Base-by-base conservation (phyloP, 2,329 filamentous ascomycete genomes). In the Samsoniella hepiali region DNA sequence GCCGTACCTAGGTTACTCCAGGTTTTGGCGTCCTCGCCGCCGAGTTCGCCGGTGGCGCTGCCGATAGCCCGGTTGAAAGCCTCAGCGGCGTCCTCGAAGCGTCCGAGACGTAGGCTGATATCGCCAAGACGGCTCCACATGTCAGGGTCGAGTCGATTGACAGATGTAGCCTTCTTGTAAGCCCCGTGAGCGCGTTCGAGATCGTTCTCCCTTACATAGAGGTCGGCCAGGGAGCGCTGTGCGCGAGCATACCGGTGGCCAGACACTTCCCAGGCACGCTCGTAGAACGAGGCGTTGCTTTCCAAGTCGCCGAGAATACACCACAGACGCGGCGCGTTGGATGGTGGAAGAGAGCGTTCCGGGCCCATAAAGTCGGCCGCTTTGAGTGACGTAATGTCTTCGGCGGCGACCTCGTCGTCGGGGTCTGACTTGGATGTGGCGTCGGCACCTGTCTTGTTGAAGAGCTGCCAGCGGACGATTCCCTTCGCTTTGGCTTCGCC, bases 1-100 rank as follows among this genome's bases (percentile, higher is more conserved):
- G 94, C 89, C 2, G 90, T 93, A 0, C 93, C 95, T 29, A 99
- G 83, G 72, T 99, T 99, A 70, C 91, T 96, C 92, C 95, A 99
- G 0, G 91, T 92, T 71, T 96, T 88, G 0, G 93, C 94, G 72
- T 97, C 93, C 59, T 89, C 88, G 32, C 96, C 93, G 55, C 97
- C 95, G 11, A 91, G 83, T 1, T 75, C 75, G 38, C 82, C 81
- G 38, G 78, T 81, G 0, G 82, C 78, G 7, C 79, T 76, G 68
- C 91, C 88, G 11, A 99, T 93, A 9, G 90, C 89, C 29, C 93
- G 84, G 9, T 88, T 87, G 74, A 96, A 99, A 0, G 93, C 89
- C 68, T 94, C 88, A 1, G 91, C 88, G 0, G 95, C 94, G 27
- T 90, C 89, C 27, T 88, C 81, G 78, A 91, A 98, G 45, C 88